Evolutionary conservation across 179 eudicot genomes (phyloP).

Genomic region (Heliamphora pulchella): DNA sequence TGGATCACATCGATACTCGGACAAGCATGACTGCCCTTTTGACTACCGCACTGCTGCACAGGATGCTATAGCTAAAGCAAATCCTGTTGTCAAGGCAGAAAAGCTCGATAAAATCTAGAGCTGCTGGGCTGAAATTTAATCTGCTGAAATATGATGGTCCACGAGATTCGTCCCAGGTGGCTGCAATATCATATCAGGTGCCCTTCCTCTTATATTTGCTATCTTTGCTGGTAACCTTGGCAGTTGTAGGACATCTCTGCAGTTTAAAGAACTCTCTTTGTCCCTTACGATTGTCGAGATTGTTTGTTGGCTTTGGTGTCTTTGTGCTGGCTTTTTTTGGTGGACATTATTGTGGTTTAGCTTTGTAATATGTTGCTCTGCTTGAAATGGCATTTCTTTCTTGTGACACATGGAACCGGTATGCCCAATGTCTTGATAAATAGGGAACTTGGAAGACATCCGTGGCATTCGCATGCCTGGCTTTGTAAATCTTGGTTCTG

Average conservation of each 20-base stretch:
- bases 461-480: background rate
- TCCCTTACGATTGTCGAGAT: conserved; percentile 14
- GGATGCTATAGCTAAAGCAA: conserved; percentile 62
- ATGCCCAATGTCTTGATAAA: conserved; percentile 3
- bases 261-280: conserved; percentile 14
- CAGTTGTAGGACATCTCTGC: conserved; percentile 14
- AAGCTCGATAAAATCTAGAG: conserved; percentile 67
- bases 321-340: conserved; percentile 11
- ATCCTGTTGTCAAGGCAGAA: conserved; percentile 64
- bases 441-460: background rate
- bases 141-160: background rate
- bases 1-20: conserved; percentile 64
- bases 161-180: conserved; percentile 16
- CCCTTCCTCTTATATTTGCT: conserved; percentile 7
- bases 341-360: conserved; percentile 7
- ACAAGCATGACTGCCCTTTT: conserved; percentile 70
- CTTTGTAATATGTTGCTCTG: background rate
- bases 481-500: background rate
- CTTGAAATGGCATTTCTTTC: background rate
- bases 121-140: background rate
- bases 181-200: conserved; percentile 15
- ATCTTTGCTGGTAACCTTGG: conserved; percentile 5
- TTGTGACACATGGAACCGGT: background rate
- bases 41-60: conserved; percentile 58
- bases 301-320: conserved; percentile 16